phyloP scores from a whole-genome alignment of 1,284 basidiomycete genomes.

The Veloporphyrellus conicus region DNA sequence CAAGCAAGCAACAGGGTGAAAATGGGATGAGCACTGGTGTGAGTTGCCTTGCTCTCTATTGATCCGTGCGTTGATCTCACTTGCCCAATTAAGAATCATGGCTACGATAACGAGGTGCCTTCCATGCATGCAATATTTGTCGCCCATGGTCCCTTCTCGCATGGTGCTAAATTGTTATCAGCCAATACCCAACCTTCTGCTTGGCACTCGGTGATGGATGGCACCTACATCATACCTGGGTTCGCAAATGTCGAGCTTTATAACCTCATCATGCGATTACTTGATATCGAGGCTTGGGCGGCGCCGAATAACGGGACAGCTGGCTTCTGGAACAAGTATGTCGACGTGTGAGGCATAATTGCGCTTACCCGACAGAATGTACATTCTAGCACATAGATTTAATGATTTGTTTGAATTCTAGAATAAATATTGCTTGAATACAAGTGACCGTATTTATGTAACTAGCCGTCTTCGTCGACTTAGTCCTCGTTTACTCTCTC shows the following conservation, averaged over 20 bases:
- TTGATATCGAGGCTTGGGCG: slow-evolving; percentile 57
- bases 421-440: not conserved
- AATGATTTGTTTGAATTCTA: slow-evolving; percentile 6
- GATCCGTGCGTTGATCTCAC: not conserved
- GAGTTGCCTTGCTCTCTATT: slow-evolving; percentile 29
- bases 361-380: not conserved
- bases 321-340: slow-evolving; percentile 77
- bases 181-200: slow-evolving; percentile 39
- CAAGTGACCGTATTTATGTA: not conserved
- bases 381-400: not conserved
- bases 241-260: slow-evolving; percentile 86
- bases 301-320: slow-evolving; percentile 72
- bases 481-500: slow-evolving; percentile 66
- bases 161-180: slow-evolving; percentile 49
- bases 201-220: slow-evolving; percentile 62
- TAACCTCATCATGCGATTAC: slow-evolving; percentile 71
- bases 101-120: slow-evolving; percentile 72
- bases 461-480: not conserved
- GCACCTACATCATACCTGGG: slow-evolving; percentile 69
- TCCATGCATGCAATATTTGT: slow-evolving; percentile 90
- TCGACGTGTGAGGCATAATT: slow-evolving; percentile 29
- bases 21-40: slow-evolving; percentile 72
- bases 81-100: slow-evolving; percentile 57
- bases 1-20: slow-evolving; percentile 57
- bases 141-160: slow-evolving; percentile 81